Evolutionary conservation across 345 rosid species (phyloP), one percentile per base, ranked within the genome.

Genomic region (Syzygium aqueum): DNA sequence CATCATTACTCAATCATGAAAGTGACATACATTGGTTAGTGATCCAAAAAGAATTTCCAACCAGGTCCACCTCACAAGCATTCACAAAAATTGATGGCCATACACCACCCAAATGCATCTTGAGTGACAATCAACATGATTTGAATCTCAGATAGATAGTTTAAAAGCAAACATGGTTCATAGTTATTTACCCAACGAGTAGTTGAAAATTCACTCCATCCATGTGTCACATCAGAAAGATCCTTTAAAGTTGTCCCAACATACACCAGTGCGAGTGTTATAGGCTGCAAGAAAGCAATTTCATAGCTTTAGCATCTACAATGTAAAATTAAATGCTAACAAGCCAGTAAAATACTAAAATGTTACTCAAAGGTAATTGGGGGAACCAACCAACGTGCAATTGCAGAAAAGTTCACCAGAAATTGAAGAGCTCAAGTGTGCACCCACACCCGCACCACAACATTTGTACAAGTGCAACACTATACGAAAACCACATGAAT

Each of bases 191-290:
- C 99, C 99, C 98, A 97, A 84, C 97, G 98, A 84, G 97, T 87
- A 59, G 92, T 88, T 54, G 99, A 97, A 91, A 97, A 93, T 61
- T 94, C 97, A 56, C 94, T 94, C 99, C 99, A 97, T 37, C 97
- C 97, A 93, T 96, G 98, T 17, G 99, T 97, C 89, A 97, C 99
- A 88, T 97, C 99, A 89, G 99, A 97, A 89, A 97, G 94, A 93
- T 97, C 99, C 92, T 97, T 97, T 51, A 97, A 94, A 78, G 99
- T 97, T 80, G 99, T 97, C 91, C 99, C 99, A 85, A 91, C 92
- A 85, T 97, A 97, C 51, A 97, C 99, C 86, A 97, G 90, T 14
- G 93, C 98, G 87, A 97, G 92, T 23, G 99, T 97, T 90, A 97
- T 95, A 54, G 99, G 99, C 99, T 97, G 96, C 57, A 87, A 40